Base-by-base conservation (phyloP, 495 filamentous ascomycete species). In the Umbilicaria muhlenbergii region DNA sequence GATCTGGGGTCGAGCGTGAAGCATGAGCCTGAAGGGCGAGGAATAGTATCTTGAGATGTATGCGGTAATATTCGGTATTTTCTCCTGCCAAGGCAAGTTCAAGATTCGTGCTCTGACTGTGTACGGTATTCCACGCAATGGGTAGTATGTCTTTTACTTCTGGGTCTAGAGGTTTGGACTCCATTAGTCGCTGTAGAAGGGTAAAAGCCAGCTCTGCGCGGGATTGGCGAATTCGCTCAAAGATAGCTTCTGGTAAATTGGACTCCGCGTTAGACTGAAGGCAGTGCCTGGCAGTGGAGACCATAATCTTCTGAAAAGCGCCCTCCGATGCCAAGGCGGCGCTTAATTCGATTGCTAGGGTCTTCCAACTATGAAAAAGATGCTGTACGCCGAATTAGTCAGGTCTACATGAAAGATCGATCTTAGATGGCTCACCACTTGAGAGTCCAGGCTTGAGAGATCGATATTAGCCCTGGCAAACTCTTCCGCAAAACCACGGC, bases 361-460 rank as follows among this genome's bases (percentile, higher is more conserved):
- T 77, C 58, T 86, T 88, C 91, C 91, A 99, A 46, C 84, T 80
- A 47, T 82, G 71, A 41, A 94, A 77, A 32, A 99, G 75, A 43
- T 69, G 68, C 81, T 87, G 44, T 13, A 49, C 32, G 36, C 36
- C 7, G 13, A 32, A 38, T 43, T 36, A 46, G 55, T 68, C 60
- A 68, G 57, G 14, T 41, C 18, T 36, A 50, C 6, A 12, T 36
- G 21, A 36, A 16, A 1, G 8, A 2, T 13, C 36, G 33, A 32
- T 3, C 14, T 3, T 10, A 32, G 3, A 41, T 37, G 46, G 74
- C 83, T 65, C 73, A 87, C 80, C 48, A 91, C 75, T 65, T 96
- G 86, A 32, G 89, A 80, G 55, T 95, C 86, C 36, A 96, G 84
- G 13, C 94, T 64, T 15, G 86, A 91, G 44, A 98, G 55, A 56